Conservation (phyloP, 139 green algal species). For the Asterochloris sp. region DNA sequence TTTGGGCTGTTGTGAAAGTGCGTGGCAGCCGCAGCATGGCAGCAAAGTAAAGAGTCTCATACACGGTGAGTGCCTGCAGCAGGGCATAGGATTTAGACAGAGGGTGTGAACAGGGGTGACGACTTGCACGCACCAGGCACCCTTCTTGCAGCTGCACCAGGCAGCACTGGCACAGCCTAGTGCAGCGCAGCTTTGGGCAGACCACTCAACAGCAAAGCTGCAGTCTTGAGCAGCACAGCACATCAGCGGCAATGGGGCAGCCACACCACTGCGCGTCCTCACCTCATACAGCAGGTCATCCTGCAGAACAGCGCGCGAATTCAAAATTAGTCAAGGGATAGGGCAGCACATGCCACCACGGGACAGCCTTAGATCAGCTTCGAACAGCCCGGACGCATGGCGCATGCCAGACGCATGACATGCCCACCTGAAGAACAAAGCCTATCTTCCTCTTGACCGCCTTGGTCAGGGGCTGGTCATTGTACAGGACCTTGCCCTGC, state of each 20-base stretch:
- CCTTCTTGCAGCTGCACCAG: slow-evolving; percentile 28
- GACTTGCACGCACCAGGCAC: slow-evolving; percentile 55
- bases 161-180: neutral
- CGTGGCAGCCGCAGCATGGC: slow-evolving; percentile 80
- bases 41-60: slow-evolving; percentile 72
- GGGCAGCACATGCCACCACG: neutral
- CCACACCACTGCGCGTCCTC: too few species aligned
- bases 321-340: neutral
- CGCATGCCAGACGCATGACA: neutral
- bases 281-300: slow-evolving; percentile 27
- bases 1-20: slow-evolving; percentile 52
- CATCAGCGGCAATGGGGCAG: too few species aligned
- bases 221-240: too few species aligned
- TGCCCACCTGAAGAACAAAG: slow-evolving; percentile 28
- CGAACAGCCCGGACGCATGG: neutral
- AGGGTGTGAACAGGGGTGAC: neutral
- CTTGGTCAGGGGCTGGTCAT: slow-evolving; percentile 67
- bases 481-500: slow-evolving; percentile 67
- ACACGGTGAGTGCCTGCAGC: slow-evolving; percentile 68
- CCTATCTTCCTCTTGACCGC: slow-evolving; percentile 42
- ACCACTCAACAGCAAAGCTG: too few species aligned
- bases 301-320: neutral
- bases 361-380: neutral
- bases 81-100: slow-evolving; percentile 72
- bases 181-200: neutral